These are phyloP conservation scores for Phaeosphaeriaceae sp. DNA, from an alignment of 2,329 filamentous ascomycete species.

Conservation along the genomic window DNA sequence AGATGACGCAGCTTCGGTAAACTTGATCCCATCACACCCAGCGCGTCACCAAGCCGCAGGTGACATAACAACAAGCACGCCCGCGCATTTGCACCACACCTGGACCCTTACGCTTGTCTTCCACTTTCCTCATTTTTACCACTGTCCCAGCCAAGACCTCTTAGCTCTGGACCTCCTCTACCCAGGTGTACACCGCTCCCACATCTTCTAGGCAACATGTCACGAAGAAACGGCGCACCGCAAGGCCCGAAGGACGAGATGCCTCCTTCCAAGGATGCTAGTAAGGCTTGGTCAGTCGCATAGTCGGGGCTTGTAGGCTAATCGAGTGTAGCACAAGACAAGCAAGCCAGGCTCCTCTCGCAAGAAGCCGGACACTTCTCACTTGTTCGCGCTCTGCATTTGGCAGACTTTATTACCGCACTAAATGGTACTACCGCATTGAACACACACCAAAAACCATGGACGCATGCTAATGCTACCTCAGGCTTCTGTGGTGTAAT, in stretches of 20 bases:
- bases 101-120: slow-evolving; percentile 4
- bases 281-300: slow-evolving; percentile 42
- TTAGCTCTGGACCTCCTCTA: slow-evolving; percentile 2
- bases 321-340: slow-evolving; percentile 66
- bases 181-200: neutral
- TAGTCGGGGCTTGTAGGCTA: slow-evolving; percentile 5
- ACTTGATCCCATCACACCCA: slow-evolving; percentile 7
- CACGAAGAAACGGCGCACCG: slow-evolving; percentile 65
- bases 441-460: neutral
- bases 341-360: slow-evolving; percentile 77
- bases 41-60: slow-evolving; percentile 9
- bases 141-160: slow-evolving; percentile 7
- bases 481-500: slow-evolving; percentile 86
- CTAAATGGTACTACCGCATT: slow-evolving; percentile 66
- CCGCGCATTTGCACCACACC: slow-evolving; percentile 1
- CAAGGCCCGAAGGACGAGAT: slow-evolving; percentile 56
- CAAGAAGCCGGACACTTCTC: slow-evolving; percentile 76
- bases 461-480: slow-evolving; percentile 4
- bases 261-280: slow-evolving; percentile 50
- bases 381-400: slow-evolving; percentile 69
- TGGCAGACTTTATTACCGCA: slow-evolving; percentile 85
- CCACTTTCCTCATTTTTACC: slow-evolving; percentile 2
- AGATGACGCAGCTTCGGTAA: slow-evolving; percentile 19
- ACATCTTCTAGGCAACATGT: slow-evolving; percentile 59
- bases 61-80: slow-evolving; percentile 8